Evolutionary conservation across 306 rosid species (phyloP).

Genomic region (Prunus campanulata): DNA sequence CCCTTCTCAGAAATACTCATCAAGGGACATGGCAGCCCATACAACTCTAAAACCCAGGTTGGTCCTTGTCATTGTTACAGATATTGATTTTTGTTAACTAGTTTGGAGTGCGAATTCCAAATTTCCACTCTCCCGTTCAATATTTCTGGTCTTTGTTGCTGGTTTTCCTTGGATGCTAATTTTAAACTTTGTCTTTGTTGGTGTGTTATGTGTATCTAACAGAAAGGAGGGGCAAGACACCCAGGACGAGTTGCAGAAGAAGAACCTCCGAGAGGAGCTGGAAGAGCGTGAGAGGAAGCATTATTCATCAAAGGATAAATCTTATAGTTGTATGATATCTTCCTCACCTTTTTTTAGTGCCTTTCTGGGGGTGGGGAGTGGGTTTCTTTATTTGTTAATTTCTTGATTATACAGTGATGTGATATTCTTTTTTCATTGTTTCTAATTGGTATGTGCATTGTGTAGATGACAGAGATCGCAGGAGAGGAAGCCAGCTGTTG

Average conservation of each 20-base stretch:
- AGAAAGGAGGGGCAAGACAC: slow-evolving; percentile 96
- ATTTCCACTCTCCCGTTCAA: background rate
- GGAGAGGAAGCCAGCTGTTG: slow-evolving; percentile 65
- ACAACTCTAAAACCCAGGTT: slow-evolving; percentile 84
- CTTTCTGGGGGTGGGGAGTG: background rate
- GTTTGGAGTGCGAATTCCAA: background rate
- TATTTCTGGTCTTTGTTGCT: background rate
- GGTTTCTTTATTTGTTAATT: background rate
- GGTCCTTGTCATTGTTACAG: background rate
- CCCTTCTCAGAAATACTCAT: slow-evolving; percentile 91
- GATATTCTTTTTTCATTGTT: background rate
- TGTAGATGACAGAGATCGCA: slow-evolving; percentile 90
- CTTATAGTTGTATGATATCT: slow-evolving; percentile 53
- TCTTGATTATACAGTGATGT: background rate
- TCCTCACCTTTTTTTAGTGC: background rate
- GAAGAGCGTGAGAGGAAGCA: slow-evolving; percentile 93
- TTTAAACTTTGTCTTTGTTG: background rate
- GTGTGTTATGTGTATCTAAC: background rate
- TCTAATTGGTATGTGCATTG: slow-evolving; percentile 24
- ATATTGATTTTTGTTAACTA: background rate
- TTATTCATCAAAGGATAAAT: slow-evolving; percentile 82
- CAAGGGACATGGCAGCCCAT: slow-evolving; percentile 87
- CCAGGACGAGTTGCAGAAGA: slow-evolving; percentile 72
- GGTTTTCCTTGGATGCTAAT: background rate
- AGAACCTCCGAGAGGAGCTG: slow-evolving; percentile 83